Evolutionary conservation across 1,139 yeast genomes (phyloP), one percentile per base, ranked within the genome.

Genomic region (Pichia cactophila): DNA sequence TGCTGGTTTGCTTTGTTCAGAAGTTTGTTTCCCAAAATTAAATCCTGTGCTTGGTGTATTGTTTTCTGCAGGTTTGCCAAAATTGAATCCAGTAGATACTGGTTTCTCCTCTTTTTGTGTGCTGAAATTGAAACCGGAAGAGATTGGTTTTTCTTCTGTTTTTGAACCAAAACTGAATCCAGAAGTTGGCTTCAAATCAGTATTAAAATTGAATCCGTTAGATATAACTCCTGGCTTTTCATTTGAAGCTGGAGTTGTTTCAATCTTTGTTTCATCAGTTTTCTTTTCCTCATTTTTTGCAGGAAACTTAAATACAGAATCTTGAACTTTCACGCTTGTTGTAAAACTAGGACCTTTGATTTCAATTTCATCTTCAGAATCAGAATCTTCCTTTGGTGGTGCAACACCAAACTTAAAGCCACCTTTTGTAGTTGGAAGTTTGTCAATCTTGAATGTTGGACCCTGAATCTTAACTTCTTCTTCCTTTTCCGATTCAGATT

Each of bases 271-370:
- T 11, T 44, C 41, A 20, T 40, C 23, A 16, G 44, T 41, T 35
- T 35, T 35, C 14, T 35, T 35, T 26, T 44, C 33, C 7, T 37
- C 41, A 26, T 48, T 42, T 40, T 47, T 42, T 11, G 48, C 26
- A 20, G 56, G 58, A 33, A 64, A 58, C 29, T 55, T 58, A 48
- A 61, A 64, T 23, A 50, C 64, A 39, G 60, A 45, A 31, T 61
- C 66, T 38, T 55, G 41, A 17, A 60, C 48, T 51, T 58, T 55
- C 1, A 55, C 65, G 50, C 77, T 77, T 55, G 81, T 75, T 5
- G 74, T 72, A 60, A 84, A 84, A 14, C 76, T 67, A 23, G 90
- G 90, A 4, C 89, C 90, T 56, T 81, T 75, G 26, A 81, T 75
- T 57, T 76, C 79, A 17, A 79, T 64, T 47, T 80, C 84, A 46